Evolutionary conservation across 202 grass and related monocot genomes (phyloP), one percentile per base, ranked within the genome.

Genomic region (Brachypodium distachyon): DNA sequence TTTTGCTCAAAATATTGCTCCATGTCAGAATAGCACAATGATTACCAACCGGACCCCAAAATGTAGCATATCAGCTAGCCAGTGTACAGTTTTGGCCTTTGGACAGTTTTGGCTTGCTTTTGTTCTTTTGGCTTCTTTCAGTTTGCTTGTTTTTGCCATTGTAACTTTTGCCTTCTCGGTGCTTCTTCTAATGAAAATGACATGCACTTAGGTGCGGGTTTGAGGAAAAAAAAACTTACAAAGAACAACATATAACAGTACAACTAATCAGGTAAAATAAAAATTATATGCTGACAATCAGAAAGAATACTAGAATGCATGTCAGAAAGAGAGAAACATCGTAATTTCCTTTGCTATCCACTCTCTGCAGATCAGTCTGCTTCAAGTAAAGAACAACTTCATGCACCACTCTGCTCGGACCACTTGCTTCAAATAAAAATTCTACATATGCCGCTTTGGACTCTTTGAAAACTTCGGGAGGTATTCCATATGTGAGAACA

Each of bases 351-450:
- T 89, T 98, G 74, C 87, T 95, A 71, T 92, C 95, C 47, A 95
- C 91, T 78, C 89, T 84, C 34, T 98, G 91, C 21, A 84, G 82
- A 86, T 95, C 96, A 66, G 85, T 98, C 82, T 95, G 96, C 72
- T 98, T 91, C 96, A 89, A 95, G 71, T 98, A 95, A 81, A 98
- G 87, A 90, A 98, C 96, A 87, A 92, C 87, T 90, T 95, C 91
- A 76, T 98, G 89, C 4, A 72, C 37, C 54, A 85, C 73, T 68
- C 91, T 85, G 83, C 56, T 87, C 67, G 85, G 74, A 49, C 85
- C 89, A 92, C 77, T 92, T 80, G 92, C 81, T 95, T 98, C 91
- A 83, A 98, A 98, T 16, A 98, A 82, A 50, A 98, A n/a, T n/a
- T n/a, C 91, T 74, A 98, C 46, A 98, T 81, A 74, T 98, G 87